These are phyloP conservation scores for Xylariaceae sp. DNA, from an alignment of 2,329 filamentous ascomycete species.

Conservation along the genomic window DNA sequence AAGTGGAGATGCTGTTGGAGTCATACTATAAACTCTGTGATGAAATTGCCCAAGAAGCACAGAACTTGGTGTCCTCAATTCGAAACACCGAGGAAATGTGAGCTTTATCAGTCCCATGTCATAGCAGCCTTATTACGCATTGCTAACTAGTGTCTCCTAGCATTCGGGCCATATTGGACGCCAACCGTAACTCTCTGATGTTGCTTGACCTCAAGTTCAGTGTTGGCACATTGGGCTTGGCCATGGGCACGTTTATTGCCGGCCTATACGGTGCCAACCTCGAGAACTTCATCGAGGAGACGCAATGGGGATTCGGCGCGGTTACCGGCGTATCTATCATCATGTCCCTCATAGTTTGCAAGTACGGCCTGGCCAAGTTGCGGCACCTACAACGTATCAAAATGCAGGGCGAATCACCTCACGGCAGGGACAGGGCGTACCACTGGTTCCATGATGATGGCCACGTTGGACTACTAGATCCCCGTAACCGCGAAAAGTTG, in stretches of 20 bases:
- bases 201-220: conserved; percentile 93
- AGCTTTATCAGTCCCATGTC: conserved; percentile 31
- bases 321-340: conserved; percentile 68
- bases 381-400: conserved; percentile 50
- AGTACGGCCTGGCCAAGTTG: conserved; percentile 78
- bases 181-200: conserved; percentile 98
- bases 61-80: conserved; percentile 89
- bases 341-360: conserved; percentile 73
- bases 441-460: conserved; percentile 47
- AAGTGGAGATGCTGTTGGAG: conserved; percentile 94
- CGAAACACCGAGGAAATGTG: conserved; percentile 98
- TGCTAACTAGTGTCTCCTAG: conserved; percentile 44
- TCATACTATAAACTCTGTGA: conserved; percentile 98
- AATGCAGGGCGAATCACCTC: conserved; percentile 30
- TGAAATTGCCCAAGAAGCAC: conserved; percentile 93
- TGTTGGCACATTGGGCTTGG: conserved; percentile 90
- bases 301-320: conserved; percentile 74
- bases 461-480: conserved; percentile 49
- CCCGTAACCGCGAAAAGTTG: conserved; percentile 52
- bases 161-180: conserved; percentile 93
- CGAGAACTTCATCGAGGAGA: conserved; percentile 97
- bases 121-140: neutral
- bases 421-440: conserved; percentile 27
- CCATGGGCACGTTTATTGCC: conserved; percentile 89
- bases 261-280: conserved; percentile 99